Conservation (phyloP, 2,329 filamentous ascomycete genomes). For the Allantophomopsis cytisporea region DNA sequence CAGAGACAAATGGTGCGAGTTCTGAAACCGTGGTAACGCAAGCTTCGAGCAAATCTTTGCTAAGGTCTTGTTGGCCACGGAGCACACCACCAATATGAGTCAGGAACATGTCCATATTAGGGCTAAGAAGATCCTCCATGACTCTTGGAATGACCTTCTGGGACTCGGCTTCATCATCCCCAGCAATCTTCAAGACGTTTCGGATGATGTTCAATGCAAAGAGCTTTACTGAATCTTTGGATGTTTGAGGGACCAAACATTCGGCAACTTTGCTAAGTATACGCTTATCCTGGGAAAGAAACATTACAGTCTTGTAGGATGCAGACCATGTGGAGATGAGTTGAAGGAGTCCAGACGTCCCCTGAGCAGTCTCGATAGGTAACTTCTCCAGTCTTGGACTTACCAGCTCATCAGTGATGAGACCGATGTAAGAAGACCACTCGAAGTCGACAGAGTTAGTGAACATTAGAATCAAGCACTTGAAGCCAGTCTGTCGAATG, state of each 20-base stretch:
- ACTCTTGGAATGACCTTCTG: slow-evolving; percentile 39
- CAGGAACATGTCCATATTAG: slow-evolving; percentile 45
- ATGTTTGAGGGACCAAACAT: slow-evolving; percentile 56
- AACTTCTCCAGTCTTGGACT: slow-evolving; percentile 67
- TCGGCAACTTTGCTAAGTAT: slow-evolving; percentile 58
- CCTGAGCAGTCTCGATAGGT: slow-evolving; percentile 75
- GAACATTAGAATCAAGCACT: slow-evolving; percentile 71
- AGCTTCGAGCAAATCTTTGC: slow-evolving; percentile 64
- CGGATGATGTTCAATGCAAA: slow-evolving; percentile 68
- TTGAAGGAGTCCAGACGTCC: slow-evolving; percentile 69
- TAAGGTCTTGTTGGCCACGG: slow-evolving; percentile 36
- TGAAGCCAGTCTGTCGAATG: slow-evolving; percentile 60
- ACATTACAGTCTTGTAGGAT: slow-evolving; percentile 49
- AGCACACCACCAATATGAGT: slow-evolving; percentile 57
- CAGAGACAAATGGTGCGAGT: slow-evolving; percentile 56
- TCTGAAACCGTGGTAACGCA: slow-evolving; percentile 70
- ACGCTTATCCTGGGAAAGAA: slow-evolving; percentile 47
- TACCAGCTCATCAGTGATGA: slow-evolving; percentile 64
- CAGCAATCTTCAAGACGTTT: slow-evolving; percentile 49
- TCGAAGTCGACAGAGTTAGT: slow-evolving; percentile 55
- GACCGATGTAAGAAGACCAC: slow-evolving; percentile 57
- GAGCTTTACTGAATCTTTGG: slow-evolving; percentile 76
- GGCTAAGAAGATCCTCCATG: slow-evolving; percentile 38
- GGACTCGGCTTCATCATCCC: slow-evolving; percentile 31
- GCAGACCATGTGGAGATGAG: slow-evolving; percentile 73